Percentiles rank a stretch among this genome's conserved stretches.
Conservation (phyloP, 2,329 filamentous ascomycete genomes). For the Colletotrichum salicis region DNA sequence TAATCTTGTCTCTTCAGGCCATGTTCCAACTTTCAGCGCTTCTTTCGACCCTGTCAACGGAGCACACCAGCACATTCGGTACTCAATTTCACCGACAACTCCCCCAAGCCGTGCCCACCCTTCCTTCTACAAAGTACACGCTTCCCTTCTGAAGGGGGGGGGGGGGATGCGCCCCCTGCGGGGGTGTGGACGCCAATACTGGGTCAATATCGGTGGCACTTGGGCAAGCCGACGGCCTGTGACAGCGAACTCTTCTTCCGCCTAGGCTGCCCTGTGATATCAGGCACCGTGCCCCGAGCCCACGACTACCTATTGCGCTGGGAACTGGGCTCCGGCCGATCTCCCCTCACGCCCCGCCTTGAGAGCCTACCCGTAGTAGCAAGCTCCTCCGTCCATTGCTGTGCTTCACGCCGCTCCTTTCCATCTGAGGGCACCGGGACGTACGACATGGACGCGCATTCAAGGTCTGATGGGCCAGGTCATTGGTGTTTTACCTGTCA, state of each 20-base stretch:
- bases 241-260: not conserved
- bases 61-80: not conserved
- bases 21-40: conserved; percentile 14
- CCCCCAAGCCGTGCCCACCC: not conserved
- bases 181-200: not conserved
- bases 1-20: conserved; percentile 19
- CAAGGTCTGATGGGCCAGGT: not conserved
- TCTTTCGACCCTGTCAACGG: conserved; percentile 18
- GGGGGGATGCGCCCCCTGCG: not conserved
- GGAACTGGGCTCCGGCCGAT: conserved; percentile 13
- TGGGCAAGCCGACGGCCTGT: conserved; percentile 6
- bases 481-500: not conserved
- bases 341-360: not conserved
- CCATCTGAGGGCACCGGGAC: not conserved
- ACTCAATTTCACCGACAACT: not conserved
- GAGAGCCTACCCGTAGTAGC: not conserved
- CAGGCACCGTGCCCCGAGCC: not conserved
- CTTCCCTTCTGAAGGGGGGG: not conserved
- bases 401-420: not conserved
- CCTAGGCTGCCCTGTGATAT: conserved; percentile 11
- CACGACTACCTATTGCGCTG: conserved; percentile 5
- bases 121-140: not conserved
- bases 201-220: conserved; percentile 3
- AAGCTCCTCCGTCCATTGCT: not conserved
- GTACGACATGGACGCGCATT: not conserved